These are phyloP conservation scores for Dispira simplex DNA, from an alignment of 192 early-diverging fungal species.

Conservation along the genomic window DNA sequence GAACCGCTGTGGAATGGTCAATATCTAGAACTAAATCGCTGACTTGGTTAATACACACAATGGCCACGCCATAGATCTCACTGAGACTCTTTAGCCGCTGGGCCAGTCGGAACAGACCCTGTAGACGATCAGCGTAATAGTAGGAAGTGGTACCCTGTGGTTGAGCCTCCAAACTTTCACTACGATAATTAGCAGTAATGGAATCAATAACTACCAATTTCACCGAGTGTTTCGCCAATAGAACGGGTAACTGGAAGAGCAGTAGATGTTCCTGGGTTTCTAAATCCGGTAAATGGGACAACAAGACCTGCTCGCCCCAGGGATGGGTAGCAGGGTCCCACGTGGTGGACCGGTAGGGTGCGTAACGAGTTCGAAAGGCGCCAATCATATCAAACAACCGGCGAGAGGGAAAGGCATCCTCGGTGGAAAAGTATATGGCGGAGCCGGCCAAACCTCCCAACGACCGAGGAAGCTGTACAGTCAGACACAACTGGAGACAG, in stretches of 20 bases:
- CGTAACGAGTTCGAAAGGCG: conserved; percentile 13
- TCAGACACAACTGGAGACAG: conserved; percentile 62
- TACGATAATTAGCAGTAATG: conserved; percentile 64
- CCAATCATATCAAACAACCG: conserved; percentile 36
- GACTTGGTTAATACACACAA: conserved; percentile 79
- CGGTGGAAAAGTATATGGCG: conserved; percentile 54
- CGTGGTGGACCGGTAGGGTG: conserved; percentile 13
- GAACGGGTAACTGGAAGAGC: conserved; percentile 51
- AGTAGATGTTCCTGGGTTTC: conserved; percentile 59
- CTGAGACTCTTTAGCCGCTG: conserved; percentile 43
- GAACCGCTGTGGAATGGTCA: conserved; percentile 11
- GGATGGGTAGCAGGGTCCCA: conserved; percentile 9
- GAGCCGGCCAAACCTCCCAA: conserved; percentile 40
- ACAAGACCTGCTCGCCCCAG: conserved; percentile 37
- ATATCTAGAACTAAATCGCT: conserved; percentile 25
- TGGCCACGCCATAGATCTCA: conserved; percentile 37
- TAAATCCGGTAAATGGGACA: conserved; percentile 45
- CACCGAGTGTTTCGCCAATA: conserved; percentile 34
- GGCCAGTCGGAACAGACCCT: conserved; percentile 40
- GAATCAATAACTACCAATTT: conserved; percentile 77
- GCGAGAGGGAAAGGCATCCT: conserved; percentile 47
- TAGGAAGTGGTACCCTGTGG: neutral
- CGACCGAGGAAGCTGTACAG: conserved; percentile 39
- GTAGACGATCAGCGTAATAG: conserved; percentile 27
- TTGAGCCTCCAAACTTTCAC: conserved; percentile 20